A percentile compares a stretch with the other conserved stretches of the same genome.
phyloP scores from a whole-genome alignment of 2,329 filamentous ascomycete genomes.

The Sclerotinia spermophila region DNA sequence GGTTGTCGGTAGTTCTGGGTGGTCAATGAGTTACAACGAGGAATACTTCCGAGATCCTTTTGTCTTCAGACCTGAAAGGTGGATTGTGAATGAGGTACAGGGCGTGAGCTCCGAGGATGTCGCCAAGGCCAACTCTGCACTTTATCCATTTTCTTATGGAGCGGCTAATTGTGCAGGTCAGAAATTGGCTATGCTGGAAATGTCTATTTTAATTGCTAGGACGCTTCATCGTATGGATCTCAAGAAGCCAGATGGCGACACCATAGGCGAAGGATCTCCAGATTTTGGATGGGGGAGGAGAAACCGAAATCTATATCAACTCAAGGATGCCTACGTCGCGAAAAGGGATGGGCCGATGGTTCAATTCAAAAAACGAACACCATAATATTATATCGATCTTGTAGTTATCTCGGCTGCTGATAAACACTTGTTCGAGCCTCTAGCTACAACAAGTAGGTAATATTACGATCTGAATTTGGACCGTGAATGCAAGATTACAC shows the following conservation, averaged over 20 bases:
- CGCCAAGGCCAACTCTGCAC: background rate
- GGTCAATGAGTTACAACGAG: constrained; percentile 45
- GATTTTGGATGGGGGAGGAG: background rate
- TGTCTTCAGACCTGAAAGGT: constrained; percentile 33
- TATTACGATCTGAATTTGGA: background rate
- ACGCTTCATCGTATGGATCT: background rate
- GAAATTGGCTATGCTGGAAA: constrained; percentile 22
- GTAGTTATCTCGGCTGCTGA: background rate
- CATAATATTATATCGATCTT: background rate
- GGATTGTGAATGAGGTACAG: constrained; percentile 17
- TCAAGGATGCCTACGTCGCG: background rate
- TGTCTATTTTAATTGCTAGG: constrained; percentile 17
- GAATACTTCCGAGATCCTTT: constrained; percentile 43
- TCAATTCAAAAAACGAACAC: background rate
- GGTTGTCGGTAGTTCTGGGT: constrained; percentile 44
- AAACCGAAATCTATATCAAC: background rate
- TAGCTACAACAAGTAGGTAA: background rate
- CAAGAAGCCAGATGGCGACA: background rate
- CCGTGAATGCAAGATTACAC: background rate
- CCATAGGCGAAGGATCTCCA: background rate
- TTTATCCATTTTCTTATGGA: constrained; percentile 22
- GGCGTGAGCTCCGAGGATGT: constrained; percentile 22
- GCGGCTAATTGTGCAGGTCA: constrained; percentile 19
- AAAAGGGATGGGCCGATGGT: background rate
- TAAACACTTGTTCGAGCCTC: background rate